phyloP scores from a whole-genome alignment of 2,329 filamentous ascomycete species.

The Raffaelea ambrosiae region DNA sequence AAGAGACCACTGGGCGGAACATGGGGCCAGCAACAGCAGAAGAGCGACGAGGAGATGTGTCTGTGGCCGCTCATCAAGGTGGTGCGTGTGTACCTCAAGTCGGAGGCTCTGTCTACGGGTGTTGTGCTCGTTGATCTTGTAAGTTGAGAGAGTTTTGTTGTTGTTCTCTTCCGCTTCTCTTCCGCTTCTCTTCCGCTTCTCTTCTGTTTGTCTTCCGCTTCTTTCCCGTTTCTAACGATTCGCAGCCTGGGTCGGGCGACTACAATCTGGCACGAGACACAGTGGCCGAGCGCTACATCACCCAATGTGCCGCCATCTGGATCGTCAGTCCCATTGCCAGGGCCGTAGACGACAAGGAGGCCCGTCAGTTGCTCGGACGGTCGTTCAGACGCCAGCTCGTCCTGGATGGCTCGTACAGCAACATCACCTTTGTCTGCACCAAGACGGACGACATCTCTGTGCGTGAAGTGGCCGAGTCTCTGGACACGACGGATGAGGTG shows the following conservation, averaged over 20 bases:
- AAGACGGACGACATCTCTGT: slow-evolving; percentile 51
- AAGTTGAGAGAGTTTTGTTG: slow-evolving; percentile 15
- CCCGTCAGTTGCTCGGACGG: slow-evolving; percentile 45
- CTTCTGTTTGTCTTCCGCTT: background rate
- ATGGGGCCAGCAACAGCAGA: background rate
- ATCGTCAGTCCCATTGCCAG: slow-evolving; percentile 54
- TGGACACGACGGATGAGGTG: background rate
- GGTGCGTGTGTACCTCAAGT: slow-evolving; percentile 29
- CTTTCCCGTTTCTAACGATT: slow-evolving; percentile 7
- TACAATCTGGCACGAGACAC: slow-evolving; percentile 50
- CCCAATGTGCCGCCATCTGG: slow-evolving; percentile 51
- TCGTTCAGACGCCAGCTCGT: slow-evolving; percentile 51
- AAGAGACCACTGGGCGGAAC: slow-evolving; percentile 18
- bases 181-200: background rate
- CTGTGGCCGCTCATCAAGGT: slow-evolving; percentile 46
- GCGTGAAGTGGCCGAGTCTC: slow-evolving; percentile 14
- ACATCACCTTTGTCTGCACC: slow-evolving; percentile 52
- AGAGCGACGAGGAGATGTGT: slow-evolving; percentile 15
- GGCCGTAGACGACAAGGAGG: slow-evolving; percentile 51
- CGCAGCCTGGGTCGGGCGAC: slow-evolving; percentile 47
- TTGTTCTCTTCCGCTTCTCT: background rate
- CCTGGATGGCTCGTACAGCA: slow-evolving; percentile 45
- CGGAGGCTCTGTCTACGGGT: slow-evolving; percentile 24
- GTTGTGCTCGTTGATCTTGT: slow-evolving; percentile 36
- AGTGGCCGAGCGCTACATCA: slow-evolving; percentile 50